phyloP scores from a whole-genome alignment of 1,284 basidiomycete species.

The Ustilago shanxiensis region DNA sequence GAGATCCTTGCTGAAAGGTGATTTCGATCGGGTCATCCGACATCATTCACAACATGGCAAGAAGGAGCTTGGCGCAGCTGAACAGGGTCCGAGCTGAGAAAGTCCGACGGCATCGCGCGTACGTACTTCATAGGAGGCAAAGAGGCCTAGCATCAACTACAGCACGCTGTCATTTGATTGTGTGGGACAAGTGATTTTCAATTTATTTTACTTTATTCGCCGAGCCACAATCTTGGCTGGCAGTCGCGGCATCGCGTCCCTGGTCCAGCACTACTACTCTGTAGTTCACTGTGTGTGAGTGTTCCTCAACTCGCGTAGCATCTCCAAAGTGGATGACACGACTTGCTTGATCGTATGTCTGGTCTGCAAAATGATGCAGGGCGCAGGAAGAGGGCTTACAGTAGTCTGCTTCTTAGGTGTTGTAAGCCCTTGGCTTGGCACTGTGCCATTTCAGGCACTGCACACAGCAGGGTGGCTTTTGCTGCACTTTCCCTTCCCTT shows the following conservation, averaged over 20 bases:
- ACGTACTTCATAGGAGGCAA: neutral
- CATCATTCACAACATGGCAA: neutral
- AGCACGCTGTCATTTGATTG: neutral
- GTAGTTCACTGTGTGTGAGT: too few relatives aligned
- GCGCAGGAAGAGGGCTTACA: neutral
- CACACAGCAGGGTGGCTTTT: neutral
- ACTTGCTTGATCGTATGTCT: too few relatives aligned
- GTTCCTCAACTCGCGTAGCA: too few relatives aligned
- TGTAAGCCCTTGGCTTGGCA: constrained; percentile 1
- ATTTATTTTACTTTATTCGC: neutral
- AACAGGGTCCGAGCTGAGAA: too few relatives aligned
- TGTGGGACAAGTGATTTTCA: too few relatives aligned
- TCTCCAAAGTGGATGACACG: too few relatives aligned
- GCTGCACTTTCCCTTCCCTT: neutral
- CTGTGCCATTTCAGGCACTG: neutral
- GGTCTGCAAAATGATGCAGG: neutral
- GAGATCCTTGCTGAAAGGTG: too few relatives aligned
- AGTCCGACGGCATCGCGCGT: too few relatives aligned
- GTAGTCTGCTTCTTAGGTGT: neutral
- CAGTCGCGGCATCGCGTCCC: neutral
- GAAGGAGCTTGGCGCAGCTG: too few relatives aligned
- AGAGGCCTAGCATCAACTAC: neutral
- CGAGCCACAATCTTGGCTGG: neutral
- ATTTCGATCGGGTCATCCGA: neutral
- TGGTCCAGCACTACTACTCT: too few relatives aligned